phyloP scores from a whole-genome alignment of 768 basidiomycete genomes.

The Pisolithus marmoratus region DNA sequence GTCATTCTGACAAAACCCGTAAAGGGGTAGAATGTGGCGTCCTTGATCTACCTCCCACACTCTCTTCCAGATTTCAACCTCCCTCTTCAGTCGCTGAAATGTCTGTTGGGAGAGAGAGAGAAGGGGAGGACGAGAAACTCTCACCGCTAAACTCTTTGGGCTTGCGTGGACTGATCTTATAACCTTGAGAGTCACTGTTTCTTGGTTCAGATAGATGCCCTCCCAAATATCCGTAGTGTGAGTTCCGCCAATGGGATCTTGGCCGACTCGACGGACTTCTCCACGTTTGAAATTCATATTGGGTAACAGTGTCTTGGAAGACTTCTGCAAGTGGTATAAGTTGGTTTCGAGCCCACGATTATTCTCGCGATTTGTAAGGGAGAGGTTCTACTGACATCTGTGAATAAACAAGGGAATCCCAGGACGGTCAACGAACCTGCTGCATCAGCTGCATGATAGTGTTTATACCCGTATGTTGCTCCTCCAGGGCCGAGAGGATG shows the following conservation, averaged over 20 bases:
- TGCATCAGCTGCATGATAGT: conserved; percentile 48
- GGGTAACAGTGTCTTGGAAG: conserved; percentile 43
- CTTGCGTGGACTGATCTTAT: conserved; percentile 46
- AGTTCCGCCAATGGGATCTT: conserved; percentile 46
- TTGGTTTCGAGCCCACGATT: conserved; percentile 44
- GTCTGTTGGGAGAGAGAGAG: conserved; percentile 1
- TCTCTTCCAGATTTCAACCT: conserved; percentile 49
- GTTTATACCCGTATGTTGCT: conserved; percentile 31
- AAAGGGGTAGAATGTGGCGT: conserved; percentile 49
- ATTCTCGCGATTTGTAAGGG: conserved; percentile 9
- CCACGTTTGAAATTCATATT: conserved; percentile 46
- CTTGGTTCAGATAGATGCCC: conserved; percentile 46
- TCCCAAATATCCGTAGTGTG: conserved; percentile 52
- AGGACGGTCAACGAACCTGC: conserved; percentile 25
- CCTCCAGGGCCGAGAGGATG: conserved; percentile 27
- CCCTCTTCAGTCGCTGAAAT: conserved; percentile 44
- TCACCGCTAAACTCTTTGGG: conserved; percentile 39
- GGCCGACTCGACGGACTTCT: conserved; percentile 45
- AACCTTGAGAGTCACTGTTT: conserved; percentile 54
- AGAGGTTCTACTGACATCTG: conserved; percentile 21
- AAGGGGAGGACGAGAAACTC: conserved; percentile 3
- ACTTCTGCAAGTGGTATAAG: conserved; percentile 44
- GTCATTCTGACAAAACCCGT: conserved; percentile 51
- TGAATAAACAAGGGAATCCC: neutral
- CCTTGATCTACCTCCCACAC: conserved; percentile 50